Evolutionary conservation across 2,329 filamentous ascomycete species (phyloP), one percentile per base, ranked within the genome.

Genomic region (Lizonia empirigonia): DNA sequence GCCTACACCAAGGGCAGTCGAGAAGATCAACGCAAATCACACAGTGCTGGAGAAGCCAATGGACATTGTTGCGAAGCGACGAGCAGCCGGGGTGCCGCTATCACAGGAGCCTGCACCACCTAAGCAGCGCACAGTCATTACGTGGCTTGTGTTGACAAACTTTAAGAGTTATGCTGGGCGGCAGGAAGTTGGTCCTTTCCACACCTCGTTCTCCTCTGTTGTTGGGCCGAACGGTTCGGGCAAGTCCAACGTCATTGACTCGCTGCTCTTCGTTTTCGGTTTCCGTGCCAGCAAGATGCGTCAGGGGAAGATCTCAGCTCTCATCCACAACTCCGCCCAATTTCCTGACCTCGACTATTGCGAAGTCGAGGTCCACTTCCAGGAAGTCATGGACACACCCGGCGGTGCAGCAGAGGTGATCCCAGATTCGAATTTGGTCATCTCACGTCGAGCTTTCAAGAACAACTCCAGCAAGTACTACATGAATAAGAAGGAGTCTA

Each of bases 221-320:
- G 94, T 99, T 8, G 95, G 94, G 0, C 94, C 95, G 40, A 99
- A 99, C 71, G 94, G 94, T 55, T 99, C 94, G 8, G 94, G 94
- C 52, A 99, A 99, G 73, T 97, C 94, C 18, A 99, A 99, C 65
- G 95, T 99, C 56, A 99, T 99, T 69, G 94, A 99, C 75, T 97
- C 94, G 2, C 79, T 99, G 22, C 84, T 99, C 1, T 99, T 99
- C 68, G 94, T 99, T n/a, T 99, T 99, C 70, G 94, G 95, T 45
- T 99, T 99, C 78, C 87, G 94, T 53, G 94, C 94, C 33, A 97
- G 93, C 80, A 99, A 99, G 77, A 99, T 99, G 94, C 85, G 94
- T 67, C 94, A 99, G 74, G 94, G 94, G 68, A 99, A 99, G 77
- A 91, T 99, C 38, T 99, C 94, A 1, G 94, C 94, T 4, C 79